Base-by-base conservation (phyloP, 306 rosid genomes). In the Malus sylvestris region DNA sequence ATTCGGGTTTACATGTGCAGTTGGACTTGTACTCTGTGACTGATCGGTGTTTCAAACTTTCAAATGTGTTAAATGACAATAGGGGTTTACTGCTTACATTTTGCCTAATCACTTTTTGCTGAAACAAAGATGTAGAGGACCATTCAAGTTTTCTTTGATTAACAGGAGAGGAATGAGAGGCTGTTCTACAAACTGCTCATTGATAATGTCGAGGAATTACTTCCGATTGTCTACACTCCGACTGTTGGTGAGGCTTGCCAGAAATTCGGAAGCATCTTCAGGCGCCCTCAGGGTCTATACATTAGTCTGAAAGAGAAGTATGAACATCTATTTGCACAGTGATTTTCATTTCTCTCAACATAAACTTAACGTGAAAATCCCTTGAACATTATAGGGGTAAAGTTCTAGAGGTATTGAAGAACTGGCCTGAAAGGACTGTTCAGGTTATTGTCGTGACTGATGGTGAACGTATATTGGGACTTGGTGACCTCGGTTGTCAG, bases 401-500 rank as follows among this genome's bases (percentile, higher is more conserved):
- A 85, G 82, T 95, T 83, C 96, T 92, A 10, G 98, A 92, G 89
- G 99, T 96, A 61, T 79, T 96, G 74, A 96, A 92, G 85, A 96
- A 96, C 81, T 96, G 99, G 99, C 97, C 99, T 12, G 93, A 88
- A 81, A 92, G 83, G 80, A 82, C 81, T 76, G 82, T 93, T 83
- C 98, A 91, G 73, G 98, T 91, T 62, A 93, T 91, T 86, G 98
- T 93, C 38, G 98, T 96, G 61, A 95, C 98, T 35, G 97, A 92
- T 69, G 98, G 98, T 42, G 98, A 95, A 85, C 83, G 98, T 65
- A 95, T 92, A 80, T 78, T 95, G 86, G 98, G 98, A 68, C 98
- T 95, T 30, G 98, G 98, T 22, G 98, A 95, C 88, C 96, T 96
- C 62, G 98, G 99, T 75, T 91, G 98, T 83, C 99, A 96, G 97